Base-by-base conservation (phyloP, 2,329 filamentous ascomycete species). In the Ophiostoma pallidulum region DNA sequence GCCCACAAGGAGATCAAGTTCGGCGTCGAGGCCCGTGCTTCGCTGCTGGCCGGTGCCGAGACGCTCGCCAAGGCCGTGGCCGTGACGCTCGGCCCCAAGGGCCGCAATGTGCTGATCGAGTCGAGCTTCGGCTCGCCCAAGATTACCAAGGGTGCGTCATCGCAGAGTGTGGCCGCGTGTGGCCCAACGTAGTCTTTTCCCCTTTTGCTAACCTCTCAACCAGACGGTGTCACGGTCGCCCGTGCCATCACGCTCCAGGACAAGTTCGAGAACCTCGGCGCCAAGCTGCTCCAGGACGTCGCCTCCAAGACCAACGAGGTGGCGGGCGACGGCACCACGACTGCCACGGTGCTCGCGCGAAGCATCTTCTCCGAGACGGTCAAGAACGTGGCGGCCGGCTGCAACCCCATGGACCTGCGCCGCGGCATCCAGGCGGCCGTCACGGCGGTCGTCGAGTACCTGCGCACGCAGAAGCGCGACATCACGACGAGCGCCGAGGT, bases 141-240 rank as follows among this genome's bases (percentile, higher is more conserved):
- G 80, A 98, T 98, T 71, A 98, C 92, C 62, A 98, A 98, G 77
- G 91, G 91, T 95, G n/a, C n/a, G n/a, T n/a, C n/a, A n/a, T n/a
- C n/a, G n/a, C n/a, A n/a, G n/a, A n/a, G n/a, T n/a, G n/a, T n/a
- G n/a, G n/a, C n/a, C n/a, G n/a, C n/a, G n/a, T n/a, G n/a, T n/a
- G n/a, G n/a, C n/a, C n/a, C n/a, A n/a, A n/a, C n/a, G n/a, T n/a
- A n/a, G n/a, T n/a, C n/a, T n/a, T n/a, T n/a, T n/a, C n/a, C n/a
- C n/a, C n/a, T n/a, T 16, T 41, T 35, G 31, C 51, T 54, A 18
- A 49, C 45, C 24, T 19, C n/a, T n/a, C n/a, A n/a, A n/a, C 4
- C 22, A 90, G 86, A 92, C 69, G 86, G 86, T 81, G 86, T 92
- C 40, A 90, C 85, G 59, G 86, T 92, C 60, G 86, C 86, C 59